A percentile compares a stretch with the other conserved stretches of the same genome.
These are phyloP conservation scores for Lachnellula hyalina DNA, from an alignment of 2,329 filamentous ascomycete genomes.

Conservation along the genomic window DNA sequence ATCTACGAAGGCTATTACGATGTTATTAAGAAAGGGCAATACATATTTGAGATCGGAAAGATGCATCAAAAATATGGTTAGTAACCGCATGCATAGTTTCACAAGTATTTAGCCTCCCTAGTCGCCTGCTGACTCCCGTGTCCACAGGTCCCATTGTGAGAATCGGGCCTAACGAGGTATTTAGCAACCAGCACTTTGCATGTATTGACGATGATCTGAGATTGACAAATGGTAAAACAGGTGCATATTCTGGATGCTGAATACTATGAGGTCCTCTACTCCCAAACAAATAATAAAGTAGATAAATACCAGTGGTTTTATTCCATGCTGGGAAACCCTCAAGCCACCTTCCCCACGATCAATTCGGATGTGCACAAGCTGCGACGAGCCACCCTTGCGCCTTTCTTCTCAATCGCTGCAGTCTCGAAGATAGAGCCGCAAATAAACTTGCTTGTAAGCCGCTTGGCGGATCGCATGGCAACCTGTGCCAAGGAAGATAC, in stretches of 20 bases:
- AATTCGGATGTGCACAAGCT: constrained; percentile 10
- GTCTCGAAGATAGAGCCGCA: constrained; percentile 23
- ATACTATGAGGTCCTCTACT: constrained; percentile 22
- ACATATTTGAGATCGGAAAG: constrained; percentile 6
- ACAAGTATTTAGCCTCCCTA: too few species aligned
- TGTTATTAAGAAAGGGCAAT: constrained; percentile 5
- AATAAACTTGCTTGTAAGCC: constrained; percentile 21
- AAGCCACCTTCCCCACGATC: constrained; percentile 14
- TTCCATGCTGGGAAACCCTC: constrained; percentile 8
- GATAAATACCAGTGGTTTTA: constrained; percentile 14
- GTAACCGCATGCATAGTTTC: not conserved
- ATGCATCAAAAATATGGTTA: constrained; percentile 15
- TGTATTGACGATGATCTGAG: not conserved
- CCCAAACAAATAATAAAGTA: constrained; percentile 11
- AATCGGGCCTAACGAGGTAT: constrained; percentile 24
- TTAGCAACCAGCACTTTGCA: not conserved
- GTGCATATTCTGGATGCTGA: constrained; percentile 24
- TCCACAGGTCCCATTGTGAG: constrained; percentile 23
- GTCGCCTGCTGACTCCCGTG: not conserved
- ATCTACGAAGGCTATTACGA: constrained; percentile 14
- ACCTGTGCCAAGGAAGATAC: constrained; percentile 8
- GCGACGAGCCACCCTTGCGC: constrained; percentile 10
- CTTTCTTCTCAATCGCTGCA: constrained; percentile 17
- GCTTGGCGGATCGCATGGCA: constrained; percentile 13
- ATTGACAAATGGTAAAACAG: not conserved